Conservation (phyloP, 2,329 filamentous ascomycete species). For the Colletotrichum acutatum region DNA sequence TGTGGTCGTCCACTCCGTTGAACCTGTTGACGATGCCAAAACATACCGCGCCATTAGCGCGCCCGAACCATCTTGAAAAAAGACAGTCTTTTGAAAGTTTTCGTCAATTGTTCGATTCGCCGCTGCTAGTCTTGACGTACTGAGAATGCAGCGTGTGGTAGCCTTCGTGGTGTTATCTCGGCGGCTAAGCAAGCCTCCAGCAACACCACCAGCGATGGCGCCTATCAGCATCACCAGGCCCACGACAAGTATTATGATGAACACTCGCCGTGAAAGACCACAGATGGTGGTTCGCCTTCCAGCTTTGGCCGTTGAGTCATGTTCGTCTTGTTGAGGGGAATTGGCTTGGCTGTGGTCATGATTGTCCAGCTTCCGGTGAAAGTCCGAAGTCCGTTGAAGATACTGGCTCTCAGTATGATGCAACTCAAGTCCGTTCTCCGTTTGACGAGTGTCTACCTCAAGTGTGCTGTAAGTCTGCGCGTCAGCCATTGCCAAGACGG, state of each 20-base stretch:
- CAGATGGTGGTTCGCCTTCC: not conserved
- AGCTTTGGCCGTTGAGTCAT: not conserved
- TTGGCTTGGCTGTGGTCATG: not conserved
- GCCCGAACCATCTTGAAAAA: not conserved
- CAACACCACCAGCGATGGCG: not conserved
- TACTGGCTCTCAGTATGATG: not conserved
- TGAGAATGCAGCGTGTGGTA: not conserved
- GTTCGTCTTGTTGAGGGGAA: not conserved
- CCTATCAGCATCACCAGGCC: not conserved
- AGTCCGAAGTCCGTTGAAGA: not conserved
- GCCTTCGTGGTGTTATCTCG: not conserved
- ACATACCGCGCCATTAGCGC: not conserved
- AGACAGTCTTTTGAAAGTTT: not conserved
- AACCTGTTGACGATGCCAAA: not conserved
- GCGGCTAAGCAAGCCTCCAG: not conserved
- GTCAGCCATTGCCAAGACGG: not conserved
- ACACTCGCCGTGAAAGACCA: not conserved
- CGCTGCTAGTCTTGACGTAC: not conserved
- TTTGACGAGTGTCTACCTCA: not conserved
- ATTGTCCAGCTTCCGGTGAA: not conserved
- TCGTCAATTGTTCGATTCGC: not conserved
- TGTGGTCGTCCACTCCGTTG: not conserved
- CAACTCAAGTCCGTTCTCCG: not conserved
- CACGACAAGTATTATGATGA: not conserved
- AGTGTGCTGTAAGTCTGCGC: not conserved